Conservation (phyloP, 257 asterid genomes). For the Solanum chmielewskii region DNA sequence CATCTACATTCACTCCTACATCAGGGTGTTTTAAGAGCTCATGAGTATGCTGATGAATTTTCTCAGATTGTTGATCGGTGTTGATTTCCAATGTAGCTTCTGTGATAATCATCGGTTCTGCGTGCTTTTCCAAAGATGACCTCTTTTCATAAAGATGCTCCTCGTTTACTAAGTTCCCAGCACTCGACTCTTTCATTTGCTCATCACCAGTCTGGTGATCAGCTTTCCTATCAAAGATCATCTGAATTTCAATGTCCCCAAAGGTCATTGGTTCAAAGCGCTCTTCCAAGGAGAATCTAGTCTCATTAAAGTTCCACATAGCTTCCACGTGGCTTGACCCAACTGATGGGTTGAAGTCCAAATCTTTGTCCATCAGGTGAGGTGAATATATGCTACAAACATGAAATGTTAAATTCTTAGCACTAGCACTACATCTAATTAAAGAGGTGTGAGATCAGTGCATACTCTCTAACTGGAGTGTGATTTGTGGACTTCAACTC, state of each 20-base stretch:
- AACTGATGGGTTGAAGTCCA: slow-evolving; percentile 10
- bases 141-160: background rate
- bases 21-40: slow-evolving; percentile 9
- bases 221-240: slow-evolving; percentile 17
- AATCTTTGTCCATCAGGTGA: slow-evolving; percentile 15
- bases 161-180: background rate
- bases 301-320: slow-evolving; percentile 25
- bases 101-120: slow-evolving; percentile 24
- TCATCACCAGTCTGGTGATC: slow-evolving; percentile 10
- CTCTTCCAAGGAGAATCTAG: slow-evolving; percentile 35
- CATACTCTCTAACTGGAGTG: slow-evolving; percentile 80
- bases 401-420: background rate
- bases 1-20: slow-evolving; percentile 2
- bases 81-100: slow-evolving; percentile 26
- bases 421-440: background rate
- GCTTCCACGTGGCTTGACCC: slow-evolving; percentile 12
- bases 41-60: slow-evolving; percentile 1
- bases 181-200: slow-evolving; percentile 2
- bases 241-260: slow-evolving; percentile 32
- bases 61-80: slow-evolving; percentile 13
- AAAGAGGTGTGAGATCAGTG: background rate
- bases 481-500: slow-evolving; percentile 17
- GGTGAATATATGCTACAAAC: slow-evolving; percentile 52
- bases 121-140: slow-evolving; percentile 23
- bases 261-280: slow-evolving; percentile 40